Evolutionary conservation across 768 basidiomycete genomes (phyloP), one percentile per base, ranked within the genome.

Genomic region (Termitomyces sp.): DNA sequence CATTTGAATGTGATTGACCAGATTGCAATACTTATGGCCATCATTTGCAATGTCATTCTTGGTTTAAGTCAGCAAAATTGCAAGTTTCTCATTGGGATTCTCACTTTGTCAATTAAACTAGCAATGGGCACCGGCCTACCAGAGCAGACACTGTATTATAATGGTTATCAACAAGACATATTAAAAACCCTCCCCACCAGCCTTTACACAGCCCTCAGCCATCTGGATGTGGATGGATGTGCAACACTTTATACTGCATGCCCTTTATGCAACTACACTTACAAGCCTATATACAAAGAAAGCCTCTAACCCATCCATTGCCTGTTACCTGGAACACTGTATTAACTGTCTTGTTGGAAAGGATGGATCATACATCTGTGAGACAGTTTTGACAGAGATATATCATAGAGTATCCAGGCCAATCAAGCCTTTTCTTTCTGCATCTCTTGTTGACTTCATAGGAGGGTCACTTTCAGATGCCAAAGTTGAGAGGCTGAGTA

Each of bases 201-300:
- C 19, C 54, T 65, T 2, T 53, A 42, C 43, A 46, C 59, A 0
- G 59, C 62, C 11, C 31, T 63, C 21, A 40, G 47, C 37, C 12
- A 32, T 3, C 52, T 65, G 19, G 50, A 59, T 29, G 16, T 62
- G 9, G 62, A 65, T 16, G 19, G 49, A 0, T 44, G 43, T 19
- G 57, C 58, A 2, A 61, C 56, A 5, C 34, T 59, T 8, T 63
- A 56, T 37, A 62, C 64, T 16, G 23, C 32, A 2, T 65, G 64
- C 40, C 62, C 62, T 9, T 14, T 53, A 5, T 65, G 64, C 31
- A 45, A 56, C 41, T 63, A 42, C 51, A 58, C 57, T 6, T 54
- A 63, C 45, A 32, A 48, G 19, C 58, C 61, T 0, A 43, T 31
- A 11, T 56, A 52, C 12, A 44, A 61, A 42, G 21, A 8, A 16